Conservation (phyloP, 331 rosid genomes). For the Pyrus hybrid region DNA sequence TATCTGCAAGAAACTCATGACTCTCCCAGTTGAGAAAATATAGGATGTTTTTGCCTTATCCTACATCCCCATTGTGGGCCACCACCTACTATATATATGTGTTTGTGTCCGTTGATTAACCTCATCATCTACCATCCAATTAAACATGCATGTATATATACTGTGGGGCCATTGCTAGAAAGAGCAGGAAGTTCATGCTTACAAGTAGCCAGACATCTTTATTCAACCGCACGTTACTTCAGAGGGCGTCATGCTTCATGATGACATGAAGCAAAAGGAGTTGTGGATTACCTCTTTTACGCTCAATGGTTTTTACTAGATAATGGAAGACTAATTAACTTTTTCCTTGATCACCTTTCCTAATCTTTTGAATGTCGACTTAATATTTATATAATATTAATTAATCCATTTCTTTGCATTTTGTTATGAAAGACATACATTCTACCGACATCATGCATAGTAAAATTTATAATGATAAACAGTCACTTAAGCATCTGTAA, state of each 20-base stretch:
- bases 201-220: background rate
- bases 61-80: background rate
- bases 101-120: background rate
- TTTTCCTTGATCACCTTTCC: background rate
- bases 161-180: background rate
- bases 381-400: background rate
- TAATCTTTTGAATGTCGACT: background rate
- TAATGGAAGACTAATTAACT: background rate
- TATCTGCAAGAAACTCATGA: constrained; percentile 59
- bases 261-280: background rate
- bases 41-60: constrained; percentile 10
- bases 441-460: background rate
- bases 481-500: background rate
- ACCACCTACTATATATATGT: background rate
- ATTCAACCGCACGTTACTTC: background rate
- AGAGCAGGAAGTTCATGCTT: background rate
- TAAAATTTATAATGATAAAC: background rate
- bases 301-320: background rate
- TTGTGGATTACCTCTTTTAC: background rate
- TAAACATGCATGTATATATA: background rate
- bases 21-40: background rate
- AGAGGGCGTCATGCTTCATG: background rate
- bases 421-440: background rate
- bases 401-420: background rate
- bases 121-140: background rate